Evolutionary conservation across 805 yeast genomes (phyloP).

Genomic region (Wickerhamiella shivajii): DNA sequence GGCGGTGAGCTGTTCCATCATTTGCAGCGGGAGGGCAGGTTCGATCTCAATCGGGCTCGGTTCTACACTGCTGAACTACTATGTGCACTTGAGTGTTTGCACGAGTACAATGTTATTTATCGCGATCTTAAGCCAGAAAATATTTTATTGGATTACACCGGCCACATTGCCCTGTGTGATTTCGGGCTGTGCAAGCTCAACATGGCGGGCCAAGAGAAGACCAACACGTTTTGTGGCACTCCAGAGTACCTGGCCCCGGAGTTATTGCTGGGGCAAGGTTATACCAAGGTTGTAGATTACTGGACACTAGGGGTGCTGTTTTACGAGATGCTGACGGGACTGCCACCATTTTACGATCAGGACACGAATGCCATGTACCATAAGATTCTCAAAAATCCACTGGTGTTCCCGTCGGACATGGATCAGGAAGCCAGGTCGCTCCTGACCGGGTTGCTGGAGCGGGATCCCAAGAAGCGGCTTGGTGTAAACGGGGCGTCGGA

Average conservation of each 20-base stretch:
- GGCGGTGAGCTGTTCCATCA: conserved; percentile 97
- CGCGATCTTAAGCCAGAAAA: conserved; percentile 95
- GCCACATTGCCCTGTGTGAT: conserved; percentile 95
- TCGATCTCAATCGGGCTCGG: conserved; percentile 75
- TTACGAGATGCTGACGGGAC: conserved; percentile 91
- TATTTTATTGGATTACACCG: conserved; percentile 85
- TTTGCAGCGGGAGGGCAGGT: conserved; percentile 78
- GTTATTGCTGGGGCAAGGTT: conserved; percentile 77
- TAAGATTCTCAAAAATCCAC: conserved; percentile 78
- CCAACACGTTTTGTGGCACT: conserved; percentile 91
- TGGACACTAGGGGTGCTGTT: conserved; percentile 93
- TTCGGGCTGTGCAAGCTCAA: conserved; percentile 92
- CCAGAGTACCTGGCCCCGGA: conserved; percentile 98
- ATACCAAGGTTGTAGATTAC: conserved; percentile 93
- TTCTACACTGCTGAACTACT: conserved; percentile 90
- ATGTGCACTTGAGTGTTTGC: conserved; percentile 84
- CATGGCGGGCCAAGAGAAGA: conserved; percentile 78
- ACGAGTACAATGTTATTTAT: conserved; percentile 82
- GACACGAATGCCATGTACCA: conserved; percentile 87
- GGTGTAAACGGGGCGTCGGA: conserved; percentile 71
- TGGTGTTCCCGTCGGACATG: conserved; percentile 77
- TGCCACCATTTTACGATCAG: conserved; percentile 95
- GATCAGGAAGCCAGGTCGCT: conserved; percentile 77
- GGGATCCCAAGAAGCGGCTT: conserved; percentile 72
- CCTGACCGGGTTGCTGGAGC: conserved; percentile 54